Conservation (phyloP, 805 yeast species). For the Pichia sporocuriosa region DNA sequence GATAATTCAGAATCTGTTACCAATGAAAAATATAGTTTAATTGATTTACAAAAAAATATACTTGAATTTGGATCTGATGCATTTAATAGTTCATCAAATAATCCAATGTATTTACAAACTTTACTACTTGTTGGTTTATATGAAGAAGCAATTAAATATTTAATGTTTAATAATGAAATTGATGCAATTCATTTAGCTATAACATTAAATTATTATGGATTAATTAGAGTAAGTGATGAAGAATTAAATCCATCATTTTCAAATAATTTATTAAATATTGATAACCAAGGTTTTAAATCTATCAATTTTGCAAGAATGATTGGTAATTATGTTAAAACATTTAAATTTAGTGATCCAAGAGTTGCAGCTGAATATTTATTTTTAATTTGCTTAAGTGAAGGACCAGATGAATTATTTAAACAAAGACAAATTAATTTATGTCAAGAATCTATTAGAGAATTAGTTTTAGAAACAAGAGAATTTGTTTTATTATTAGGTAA, state of each 20-base stretch:
- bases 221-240: slow-evolving; percentile 40
- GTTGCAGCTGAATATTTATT: slow-evolving; percentile 88
- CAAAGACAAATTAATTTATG: slow-evolving; percentile 47
- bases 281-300: slow-evolving; percentile 23
- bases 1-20: slow-evolving; percentile 37
- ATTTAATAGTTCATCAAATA: slow-evolving; percentile 58
- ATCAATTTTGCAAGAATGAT: slow-evolving; percentile 55
- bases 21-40: slow-evolving; percentile 64
- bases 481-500: slow-evolving; percentile 80
- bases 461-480: slow-evolving; percentile 81
- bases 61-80: slow-evolving; percentile 65
- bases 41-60: slow-evolving; percentile 67
- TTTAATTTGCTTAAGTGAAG: slow-evolving; percentile 53
- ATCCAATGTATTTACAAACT: slow-evolving; percentile 68
- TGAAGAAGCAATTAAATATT: slow-evolving; percentile 68
- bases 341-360: slow-evolving; percentile 79
- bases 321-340: slow-evolving; percentile 75
- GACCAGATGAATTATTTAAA: slow-evolving; percentile 14
- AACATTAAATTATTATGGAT: slow-evolving; percentile 66
- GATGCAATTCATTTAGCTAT: slow-evolving; percentile 89
- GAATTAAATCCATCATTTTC: slow-evolving; percentile 6
- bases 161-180: slow-evolving; percentile 58
- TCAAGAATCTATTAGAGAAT: slow-evolving; percentile 75
- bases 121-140: slow-evolving; percentile 71
- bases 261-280: slow-evolving; percentile 27